phyloP scores from a whole-genome alignment of 179 eudicot species.

The Camellia oleifera region DNA sequence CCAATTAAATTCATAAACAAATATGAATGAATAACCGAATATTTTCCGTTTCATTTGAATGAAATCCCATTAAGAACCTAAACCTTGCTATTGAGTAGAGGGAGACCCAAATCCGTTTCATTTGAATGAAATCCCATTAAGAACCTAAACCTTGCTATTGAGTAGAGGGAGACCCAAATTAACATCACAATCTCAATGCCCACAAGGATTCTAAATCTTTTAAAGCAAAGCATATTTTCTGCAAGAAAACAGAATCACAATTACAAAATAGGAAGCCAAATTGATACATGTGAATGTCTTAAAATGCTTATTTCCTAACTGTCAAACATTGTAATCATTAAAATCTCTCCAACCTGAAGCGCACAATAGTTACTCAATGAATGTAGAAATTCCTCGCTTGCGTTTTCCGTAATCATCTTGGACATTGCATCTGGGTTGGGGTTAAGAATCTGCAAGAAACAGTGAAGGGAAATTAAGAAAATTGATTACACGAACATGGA shows the following conservation, averaged over 20 bases:
- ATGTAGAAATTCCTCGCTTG: slow-evolving; percentile 91
- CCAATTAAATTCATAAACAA: background rate
- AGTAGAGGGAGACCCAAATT: background rate
- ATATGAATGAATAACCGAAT: background rate
- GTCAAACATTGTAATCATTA: background rate
- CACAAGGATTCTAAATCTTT: background rate
- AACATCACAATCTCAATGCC: slow-evolving; percentile 1
- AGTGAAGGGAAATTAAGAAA: background rate
- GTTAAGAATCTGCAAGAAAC: slow-evolving; percentile 74
- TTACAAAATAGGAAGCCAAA: slow-evolving; percentile 1
- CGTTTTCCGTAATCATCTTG: slow-evolving; percentile 94
- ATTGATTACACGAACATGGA: background rate
- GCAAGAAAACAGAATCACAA: background rate
- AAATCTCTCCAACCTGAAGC: slow-evolving; percentile 63
- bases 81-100: too few relatives aligned
- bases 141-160: background rate
- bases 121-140: background rate
- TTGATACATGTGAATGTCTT: background rate
- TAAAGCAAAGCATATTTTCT: background rate
- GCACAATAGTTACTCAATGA: slow-evolving; percentile 97
- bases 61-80: background rate
- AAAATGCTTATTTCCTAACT: background rate
- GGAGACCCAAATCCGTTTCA: background rate
- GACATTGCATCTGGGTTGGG: slow-evolving; percentile 99
- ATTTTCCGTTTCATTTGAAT: background rate